phyloP scores from a whole-genome alignment of 2,329 filamentous ascomycete genomes.

The Diaporthe ilicicola region DNA sequence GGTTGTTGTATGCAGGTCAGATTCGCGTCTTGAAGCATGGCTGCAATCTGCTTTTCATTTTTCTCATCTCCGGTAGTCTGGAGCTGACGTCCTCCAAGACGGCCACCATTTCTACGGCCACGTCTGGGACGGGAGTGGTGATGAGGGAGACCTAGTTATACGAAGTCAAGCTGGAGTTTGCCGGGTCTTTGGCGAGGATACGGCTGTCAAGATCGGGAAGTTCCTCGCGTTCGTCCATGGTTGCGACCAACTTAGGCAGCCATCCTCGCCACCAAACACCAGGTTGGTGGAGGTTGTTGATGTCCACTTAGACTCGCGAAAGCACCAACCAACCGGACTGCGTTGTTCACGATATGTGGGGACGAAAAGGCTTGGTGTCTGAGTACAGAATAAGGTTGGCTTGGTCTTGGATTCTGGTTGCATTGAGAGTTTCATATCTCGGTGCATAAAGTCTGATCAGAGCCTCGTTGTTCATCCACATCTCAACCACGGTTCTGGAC shows the following conservation, averaged over 20 bases:
- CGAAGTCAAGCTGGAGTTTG: background rate
- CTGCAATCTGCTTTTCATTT: constrained; percentile 14
- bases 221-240: background rate
- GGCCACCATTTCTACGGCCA: background rate
- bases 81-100: constrained; percentile 17
- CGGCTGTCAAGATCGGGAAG: background rate
- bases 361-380: background rate
- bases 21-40: constrained; percentile 1
- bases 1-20: background rate
- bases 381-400: constrained; percentile 1
- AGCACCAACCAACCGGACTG: too few species aligned
- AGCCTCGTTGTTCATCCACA: background rate
- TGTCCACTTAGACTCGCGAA: too few species aligned
- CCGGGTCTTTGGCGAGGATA: background rate
- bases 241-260: background rate
- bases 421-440: constrained; percentile 22
- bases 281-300: background rate
- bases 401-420: background rate
- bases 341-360: too few species aligned
- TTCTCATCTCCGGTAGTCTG: constrained; percentile 11
- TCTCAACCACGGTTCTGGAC: background rate
- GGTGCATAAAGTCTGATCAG: constrained; percentile 9
- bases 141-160: background rate
- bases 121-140: background rate
- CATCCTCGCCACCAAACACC: background rate